Conservation (phyloP, 1,284 basidiomycete species). For the Uromyces viciae-fabae region DNA sequence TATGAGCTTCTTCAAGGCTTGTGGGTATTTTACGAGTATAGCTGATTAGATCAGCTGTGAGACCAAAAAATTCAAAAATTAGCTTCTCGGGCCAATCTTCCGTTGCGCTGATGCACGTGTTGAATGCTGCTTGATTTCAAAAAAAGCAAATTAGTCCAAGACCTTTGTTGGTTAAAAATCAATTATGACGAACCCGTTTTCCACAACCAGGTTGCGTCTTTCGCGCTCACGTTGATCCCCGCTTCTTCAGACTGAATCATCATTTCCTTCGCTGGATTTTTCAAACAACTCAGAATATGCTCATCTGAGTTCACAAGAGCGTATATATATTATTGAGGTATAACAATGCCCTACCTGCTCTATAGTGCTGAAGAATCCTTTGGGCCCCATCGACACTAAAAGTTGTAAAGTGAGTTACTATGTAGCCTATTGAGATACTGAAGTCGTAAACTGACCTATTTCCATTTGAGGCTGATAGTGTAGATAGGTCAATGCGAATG, state of each 20-base stretch:
- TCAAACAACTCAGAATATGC: background rate
- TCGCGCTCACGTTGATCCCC: slow-evolving; percentile 11
- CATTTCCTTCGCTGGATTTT: slow-evolving; percentile 32
- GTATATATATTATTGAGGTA: background rate
- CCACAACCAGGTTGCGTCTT: slow-evolving; percentile 45
- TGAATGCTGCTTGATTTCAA: slow-evolving; percentile 29
- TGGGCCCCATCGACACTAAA: slow-evolving; percentile 11
- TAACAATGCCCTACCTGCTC: background rate
- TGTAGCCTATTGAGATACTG: background rate
- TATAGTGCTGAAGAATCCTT: slow-evolving; percentile 33
- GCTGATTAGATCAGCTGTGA: slow-evolving; percentile 37
- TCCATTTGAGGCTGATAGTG: background rate
- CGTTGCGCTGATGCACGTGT: slow-evolving; percentile 33
- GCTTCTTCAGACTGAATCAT: slow-evolving; percentile 6
- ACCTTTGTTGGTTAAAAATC: background rate
- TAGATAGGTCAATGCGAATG: slow-evolving; percentile 30
- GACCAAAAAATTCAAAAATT: slow-evolving; percentile 36
- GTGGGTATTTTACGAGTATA: slow-evolving; percentile 39
- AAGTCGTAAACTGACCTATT: slow-evolving; percentile 6
- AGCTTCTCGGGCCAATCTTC: slow-evolving; percentile 31
- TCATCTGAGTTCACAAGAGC: background rate
- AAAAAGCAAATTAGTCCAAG: background rate
- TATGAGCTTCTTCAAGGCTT: slow-evolving; percentile 24
- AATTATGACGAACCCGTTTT: slow-evolving; percentile 32
- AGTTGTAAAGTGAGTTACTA: background rate